These are phyloP conservation scores for Glycyrrhiza uralensis DNA, from an alignment of 306 rosid species.

Conservation along the genomic window DNA sequence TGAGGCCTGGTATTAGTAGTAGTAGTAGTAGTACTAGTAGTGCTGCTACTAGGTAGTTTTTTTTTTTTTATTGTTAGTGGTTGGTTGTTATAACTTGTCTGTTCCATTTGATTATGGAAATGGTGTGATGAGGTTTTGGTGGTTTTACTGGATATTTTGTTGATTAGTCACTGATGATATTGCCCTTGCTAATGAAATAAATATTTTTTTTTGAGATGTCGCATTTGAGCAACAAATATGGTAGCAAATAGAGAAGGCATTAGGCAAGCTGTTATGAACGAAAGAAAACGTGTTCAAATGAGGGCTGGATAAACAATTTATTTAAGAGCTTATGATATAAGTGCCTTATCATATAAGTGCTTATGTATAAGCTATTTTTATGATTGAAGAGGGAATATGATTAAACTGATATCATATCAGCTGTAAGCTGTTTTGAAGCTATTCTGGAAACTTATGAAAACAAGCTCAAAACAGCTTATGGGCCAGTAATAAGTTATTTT, in stretches of 20 bases:
- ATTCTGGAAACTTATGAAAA: too few relatives aligned
- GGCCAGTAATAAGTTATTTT: too few relatives aligned
- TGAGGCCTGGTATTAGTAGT: constrained; percentile 51
- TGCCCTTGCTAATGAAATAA: constrained; percentile 3
- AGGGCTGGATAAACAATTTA: too few relatives aligned
- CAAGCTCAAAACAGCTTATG: too few relatives aligned
- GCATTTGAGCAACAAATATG: not conserved
- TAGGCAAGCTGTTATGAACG: not conserved
- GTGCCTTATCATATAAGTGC: too few relatives aligned
- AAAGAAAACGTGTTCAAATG: not conserved
- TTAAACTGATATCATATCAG: too few relatives aligned
- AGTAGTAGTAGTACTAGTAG: too few relatives aligned
- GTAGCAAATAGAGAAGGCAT: not conserved
- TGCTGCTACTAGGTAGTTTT: constrained; percentile 41
- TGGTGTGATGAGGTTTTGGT: not conserved
- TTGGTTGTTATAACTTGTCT: not conserved
- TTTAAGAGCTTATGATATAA: too few relatives aligned
- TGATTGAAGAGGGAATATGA: too few relatives aligned
- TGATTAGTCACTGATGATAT: not conserved
- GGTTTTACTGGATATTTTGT: constrained; percentile 3
- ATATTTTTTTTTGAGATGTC: not conserved
- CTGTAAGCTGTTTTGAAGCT: too few relatives aligned
- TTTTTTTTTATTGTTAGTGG: not conserved
- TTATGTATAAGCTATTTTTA: too few relatives aligned
- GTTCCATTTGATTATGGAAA: not conserved